A percentile compares a stretch with the other conserved stretches of the same genome.
phyloP scores from a whole-genome alignment of 192 early-diverging fungal genomes.

The Coemansia sp. region DNA sequence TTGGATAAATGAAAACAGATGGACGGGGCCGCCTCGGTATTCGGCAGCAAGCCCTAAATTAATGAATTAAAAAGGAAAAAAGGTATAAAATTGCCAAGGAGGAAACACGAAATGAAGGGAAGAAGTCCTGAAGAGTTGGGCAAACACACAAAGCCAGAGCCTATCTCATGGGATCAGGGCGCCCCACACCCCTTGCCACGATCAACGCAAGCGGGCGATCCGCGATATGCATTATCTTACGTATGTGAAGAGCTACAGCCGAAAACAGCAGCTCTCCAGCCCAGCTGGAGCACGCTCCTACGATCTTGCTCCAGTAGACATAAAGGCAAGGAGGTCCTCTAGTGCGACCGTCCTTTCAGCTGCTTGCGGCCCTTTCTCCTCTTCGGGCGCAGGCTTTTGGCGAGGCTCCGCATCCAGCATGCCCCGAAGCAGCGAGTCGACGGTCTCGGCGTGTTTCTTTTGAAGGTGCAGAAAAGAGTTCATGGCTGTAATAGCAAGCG shows the following conservation, averaged over 20 bases:
- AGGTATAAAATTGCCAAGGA: not conserved
- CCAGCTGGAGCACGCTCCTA: conserved; percentile 2
- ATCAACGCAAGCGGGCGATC: not conserved
- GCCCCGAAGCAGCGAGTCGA: conserved; percentile 18
- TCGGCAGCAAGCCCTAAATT: not conserved
- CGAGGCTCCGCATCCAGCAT: not conserved
- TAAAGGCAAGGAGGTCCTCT: conserved; percentile 47
- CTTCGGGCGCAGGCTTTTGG: not conserved
- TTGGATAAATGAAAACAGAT: not conserved
- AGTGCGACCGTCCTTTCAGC: conserved; percentile 13
- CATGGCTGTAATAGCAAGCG: conserved; percentile 38
- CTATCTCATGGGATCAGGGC: conserved; percentile 4
- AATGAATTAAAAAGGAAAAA: not conserved
- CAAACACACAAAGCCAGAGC: not conserved
- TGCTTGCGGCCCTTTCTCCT: not conserved
- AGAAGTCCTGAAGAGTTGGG: not conserved
- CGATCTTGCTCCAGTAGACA: conserved; percentile 21
- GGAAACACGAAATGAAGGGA: not conserved
- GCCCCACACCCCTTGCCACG: not conserved
- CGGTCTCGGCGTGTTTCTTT: conserved; percentile 24
- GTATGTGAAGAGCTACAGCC: not conserved
- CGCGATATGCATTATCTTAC: not conserved
- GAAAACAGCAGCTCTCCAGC: not conserved
- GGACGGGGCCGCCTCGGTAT: not conserved
- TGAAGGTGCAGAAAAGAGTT: conserved; percentile 31